Evolutionary conservation across 352 stramenopile genomes (phyloP), one percentile per base, ranked within the genome.

Genomic region (Phytophthora parvispora): DNA sequence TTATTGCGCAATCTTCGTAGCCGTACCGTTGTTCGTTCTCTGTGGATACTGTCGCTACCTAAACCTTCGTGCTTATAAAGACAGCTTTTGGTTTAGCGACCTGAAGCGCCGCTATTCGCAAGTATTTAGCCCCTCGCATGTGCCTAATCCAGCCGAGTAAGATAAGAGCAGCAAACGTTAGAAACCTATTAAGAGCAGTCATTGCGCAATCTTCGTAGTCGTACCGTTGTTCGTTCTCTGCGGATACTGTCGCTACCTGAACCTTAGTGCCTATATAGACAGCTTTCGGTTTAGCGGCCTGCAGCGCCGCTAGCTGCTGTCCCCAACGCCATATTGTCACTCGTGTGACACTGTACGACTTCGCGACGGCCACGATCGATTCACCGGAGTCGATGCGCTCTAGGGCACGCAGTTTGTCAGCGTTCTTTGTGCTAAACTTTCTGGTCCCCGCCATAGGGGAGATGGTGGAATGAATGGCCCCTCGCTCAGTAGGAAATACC

Each of bases 41-140:
- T 10, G 31, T 6, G 10, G 31, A 36, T 36, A 36, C 31, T 36
- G 31, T 10, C 10, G 31, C 31, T 36, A 36, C 31, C 31, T 36
- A 10, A 47, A 47, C 9, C 36, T 43, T 47, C 20, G 18, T 47
- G 38, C 18, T 18, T 47, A 24, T 25, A 24, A 25, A 47, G 16
- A 47, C 38, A 24, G 38, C 18, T 47, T 47, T 47, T 9, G 38
- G 38, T 20, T 42, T 47, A 18, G 38, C 38, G 6, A 18, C 18
- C 15, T 24, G 38, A 24, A 47, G 38, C 20, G 18, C 38, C 15
- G 15, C 38, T 18, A 24, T 2, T 12, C 24, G 38, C 18, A 65
- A 57, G 32, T 57, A 65, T 51, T 50, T 51, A 43, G 58, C 18
- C 9, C 32, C 22, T 28, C 43, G 12, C 32, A 52, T 65, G 25